phyloP scores from a whole-genome alignment of 2,329 filamentous ascomycete genomes.

The Chaetomium globosum region DNA sequence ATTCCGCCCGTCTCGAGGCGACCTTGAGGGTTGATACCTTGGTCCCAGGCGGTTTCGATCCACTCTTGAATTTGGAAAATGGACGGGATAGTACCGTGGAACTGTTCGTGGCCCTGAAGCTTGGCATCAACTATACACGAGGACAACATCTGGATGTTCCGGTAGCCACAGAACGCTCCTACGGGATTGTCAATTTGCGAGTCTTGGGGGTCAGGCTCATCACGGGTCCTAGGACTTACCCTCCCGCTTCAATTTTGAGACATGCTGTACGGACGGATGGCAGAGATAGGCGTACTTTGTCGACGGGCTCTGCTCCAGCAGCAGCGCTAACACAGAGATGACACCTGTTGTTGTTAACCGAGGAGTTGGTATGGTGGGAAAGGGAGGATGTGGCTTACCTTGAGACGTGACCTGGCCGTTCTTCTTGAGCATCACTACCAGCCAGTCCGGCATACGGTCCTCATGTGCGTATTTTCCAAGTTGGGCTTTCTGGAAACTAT shows the following conservation, averaged over 20 bases:
- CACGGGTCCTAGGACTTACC: constrained; percentile 45
- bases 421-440: constrained; percentile 63
- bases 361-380: not conserved
- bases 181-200: not conserved
- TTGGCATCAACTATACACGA: constrained; percentile 71
- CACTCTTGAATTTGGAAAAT: constrained; percentile 82
- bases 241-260: constrained; percentile 80
- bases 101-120: constrained; percentile 60
- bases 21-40: constrained; percentile 74
- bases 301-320: constrained; percentile 65
- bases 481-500: constrained; percentile 53
- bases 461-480: constrained; percentile 74
- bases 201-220: too few species aligned
- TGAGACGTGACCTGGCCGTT: constrained; percentile 59
- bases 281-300: constrained; percentile 79
- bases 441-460: constrained; percentile 71
- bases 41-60: constrained; percentile 88
- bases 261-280: constrained; percentile 71
- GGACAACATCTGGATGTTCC: constrained; percentile 89
- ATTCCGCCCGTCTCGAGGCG: constrained; percentile 84
- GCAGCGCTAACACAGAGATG: constrained; percentile 62
- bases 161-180: constrained; percentile 92
- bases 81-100: constrained; percentile 66
- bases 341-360: constrained; percentile 56
- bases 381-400: constrained; percentile 44